A percentile compares a stretch with the other conserved stretches of the same genome.
These are phyloP conservation scores for Clonostachys byssicola DNA, from an alignment of 2,329 filamentous ascomycete species.

Conservation along the genomic window DNA sequence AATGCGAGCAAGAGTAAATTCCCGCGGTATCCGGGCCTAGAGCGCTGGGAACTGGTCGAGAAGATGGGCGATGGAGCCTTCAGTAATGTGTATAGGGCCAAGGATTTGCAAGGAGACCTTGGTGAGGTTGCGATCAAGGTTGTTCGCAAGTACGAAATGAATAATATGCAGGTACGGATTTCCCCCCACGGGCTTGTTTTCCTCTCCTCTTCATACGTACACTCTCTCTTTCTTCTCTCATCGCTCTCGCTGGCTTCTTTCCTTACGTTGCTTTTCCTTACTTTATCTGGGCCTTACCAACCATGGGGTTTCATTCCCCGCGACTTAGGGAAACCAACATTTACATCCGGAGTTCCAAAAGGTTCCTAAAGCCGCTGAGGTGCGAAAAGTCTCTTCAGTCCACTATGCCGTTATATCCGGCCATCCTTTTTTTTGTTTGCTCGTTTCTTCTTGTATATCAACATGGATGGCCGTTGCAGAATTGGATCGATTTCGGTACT, in stretches of 20 bases:
- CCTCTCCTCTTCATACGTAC: slow-evolving; percentile 8
- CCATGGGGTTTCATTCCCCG: slow-evolving; percentile 31
- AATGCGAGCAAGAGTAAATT: slow-evolving; percentile 81
- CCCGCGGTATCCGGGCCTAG: slow-evolving; percentile 50
- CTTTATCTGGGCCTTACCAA: slow-evolving; percentile 40
- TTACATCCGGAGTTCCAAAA: slow-evolving; percentile 96
- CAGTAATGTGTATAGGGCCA: slow-evolving; percentile 94
- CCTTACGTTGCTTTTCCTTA: not conserved
- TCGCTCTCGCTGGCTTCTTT: slow-evolving; percentile 4
- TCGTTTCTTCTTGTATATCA: slow-evolving; percentile 10
- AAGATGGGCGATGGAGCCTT: slow-evolving; percentile 99
- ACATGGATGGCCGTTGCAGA: too few relatives aligned
- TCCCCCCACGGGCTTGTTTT: slow-evolving; percentile 2
- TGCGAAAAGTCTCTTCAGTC: slow-evolving; percentile 53
- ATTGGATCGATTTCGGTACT: slow-evolving; percentile 11
- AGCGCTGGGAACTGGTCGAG: slow-evolving; percentile 76
- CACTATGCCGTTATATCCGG: slow-evolving; percentile 5
- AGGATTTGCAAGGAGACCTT: slow-evolving; percentile 65
- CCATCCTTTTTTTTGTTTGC: slow-evolving; percentile 18
- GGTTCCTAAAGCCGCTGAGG: slow-evolving; percentile 93
- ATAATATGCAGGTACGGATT: slow-evolving; percentile 88
- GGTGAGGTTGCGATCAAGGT: slow-evolving; percentile 96
- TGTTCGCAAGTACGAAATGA: slow-evolving; percentile 98
- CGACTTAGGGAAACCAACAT: slow-evolving; percentile 77
- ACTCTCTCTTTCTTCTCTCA: slow-evolving; percentile 10